Conservation (phyloP, 2,329 filamentous ascomycete species). For the Colletotrichum sp. region DNA sequence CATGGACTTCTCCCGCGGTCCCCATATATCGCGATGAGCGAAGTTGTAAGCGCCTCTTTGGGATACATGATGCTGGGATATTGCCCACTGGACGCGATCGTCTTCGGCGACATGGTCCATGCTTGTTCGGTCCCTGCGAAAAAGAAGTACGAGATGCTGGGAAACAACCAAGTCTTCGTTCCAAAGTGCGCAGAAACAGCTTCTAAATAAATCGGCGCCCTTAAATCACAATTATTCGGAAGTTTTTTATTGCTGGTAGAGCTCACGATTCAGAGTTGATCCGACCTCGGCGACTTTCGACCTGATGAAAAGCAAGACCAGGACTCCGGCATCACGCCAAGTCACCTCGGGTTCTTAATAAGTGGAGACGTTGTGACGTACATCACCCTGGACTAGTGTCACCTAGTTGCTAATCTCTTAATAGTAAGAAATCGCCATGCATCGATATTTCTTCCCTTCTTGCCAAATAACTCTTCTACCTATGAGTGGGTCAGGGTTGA, state of each 20-base stretch:
- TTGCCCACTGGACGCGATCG: not conserved
- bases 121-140: not conserved
- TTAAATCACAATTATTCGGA: not conserved
- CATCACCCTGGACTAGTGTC: not conserved
- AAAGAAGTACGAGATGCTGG: rapidly evolving
- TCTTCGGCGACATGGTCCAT: not conserved
- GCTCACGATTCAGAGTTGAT: not conserved
- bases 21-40: slow-evolving; percentile 22
- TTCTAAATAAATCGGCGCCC: rapidly evolving
- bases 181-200: rapidly evolving
- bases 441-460: not conserved
- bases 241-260: not conserved
- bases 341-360: not conserved
- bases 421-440: not conserved
- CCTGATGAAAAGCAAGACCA: not conserved
- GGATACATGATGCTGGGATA: slow-evolving; percentile 3
- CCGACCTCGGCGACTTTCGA: not conserved
- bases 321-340: not conserved
- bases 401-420: not conserved
- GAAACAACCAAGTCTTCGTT: not conserved
- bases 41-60: slow-evolving; percentile 22
- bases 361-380: not conserved
- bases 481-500: not conserved
- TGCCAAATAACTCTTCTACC: not conserved
- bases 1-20: slow-evolving; percentile 23